Percentiles rank a stretch among this genome's conserved stretches.
These are phyloP conservation scores for Blastomyces gilchristii DNA, from an alignment of 2,329 filamentous ascomycete genomes.

Conservation along the genomic window DNA sequence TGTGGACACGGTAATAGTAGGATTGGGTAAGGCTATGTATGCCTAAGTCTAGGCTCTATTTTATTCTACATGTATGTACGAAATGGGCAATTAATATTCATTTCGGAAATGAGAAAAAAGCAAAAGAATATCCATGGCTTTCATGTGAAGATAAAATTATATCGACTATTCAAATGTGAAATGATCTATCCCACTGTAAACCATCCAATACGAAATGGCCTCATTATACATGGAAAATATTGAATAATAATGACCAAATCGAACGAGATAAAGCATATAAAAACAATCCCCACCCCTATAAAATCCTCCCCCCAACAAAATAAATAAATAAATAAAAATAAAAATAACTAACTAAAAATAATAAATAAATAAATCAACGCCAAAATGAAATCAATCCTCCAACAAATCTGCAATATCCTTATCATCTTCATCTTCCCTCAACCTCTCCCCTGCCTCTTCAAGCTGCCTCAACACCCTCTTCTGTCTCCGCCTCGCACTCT, in stretches of 20 bases:
- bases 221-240: not conserved
- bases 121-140: not conserved
- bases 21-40: not conserved
- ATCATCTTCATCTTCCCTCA: slow-evolving; percentile 57
- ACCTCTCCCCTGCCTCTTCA: slow-evolving; percentile 52
- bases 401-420: slow-evolving; percentile 67
- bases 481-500: slow-evolving; percentile 59
- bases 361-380: not conserved
- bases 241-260: not conserved
- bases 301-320: not conserved
- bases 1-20: not conserved
- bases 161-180: not conserved
- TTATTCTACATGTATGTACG: not conserved
- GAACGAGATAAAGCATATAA: not conserved
- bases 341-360: too few relatives aligned
- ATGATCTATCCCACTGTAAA: not conserved
- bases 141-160: not conserved
- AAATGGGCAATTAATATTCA: not conserved
- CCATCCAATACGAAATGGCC: not conserved
- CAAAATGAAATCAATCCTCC: slow-evolving; percentile 37
- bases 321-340: not conserved
- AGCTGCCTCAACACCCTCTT: slow-evolving; percentile 56
- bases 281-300: too few relatives aligned
- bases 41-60: not conserved
- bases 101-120: not conserved